Evolutionary conservation across 106 monocot genomes (phyloP).

Genomic region (Triglochin maritima): DNA sequence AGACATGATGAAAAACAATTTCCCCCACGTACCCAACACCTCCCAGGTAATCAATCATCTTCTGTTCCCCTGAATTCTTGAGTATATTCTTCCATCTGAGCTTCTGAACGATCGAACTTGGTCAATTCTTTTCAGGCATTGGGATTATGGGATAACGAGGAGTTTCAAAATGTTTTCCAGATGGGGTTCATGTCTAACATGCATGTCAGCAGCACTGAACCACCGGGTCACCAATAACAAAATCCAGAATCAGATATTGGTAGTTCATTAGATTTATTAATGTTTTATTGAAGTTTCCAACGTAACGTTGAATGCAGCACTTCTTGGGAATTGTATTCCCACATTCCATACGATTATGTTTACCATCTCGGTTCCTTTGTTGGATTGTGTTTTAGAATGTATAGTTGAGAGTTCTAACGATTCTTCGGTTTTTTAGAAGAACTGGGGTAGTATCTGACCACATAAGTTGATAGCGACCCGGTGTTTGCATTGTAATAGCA

Average conservation of each 20-base stretch:
- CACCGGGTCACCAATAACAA: slow-evolving; percentile 11
- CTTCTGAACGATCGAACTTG: no score
- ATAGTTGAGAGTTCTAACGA: slow-evolving; percentile 2
- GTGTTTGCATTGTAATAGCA: not conserved
- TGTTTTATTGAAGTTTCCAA: not conserved
- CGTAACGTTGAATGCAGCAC: not conserved
- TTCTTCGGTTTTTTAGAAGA: slow-evolving; percentile 8
- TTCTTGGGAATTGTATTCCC: not conserved
- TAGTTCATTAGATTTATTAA: not conserved
- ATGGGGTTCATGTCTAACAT: slow-evolving; percentile 19
- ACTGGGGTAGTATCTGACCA: not conserved
- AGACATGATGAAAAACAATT: slow-evolving; percentile 12
- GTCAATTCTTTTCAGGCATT: slow-evolving; percentile 16
- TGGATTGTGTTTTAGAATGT: not conserved
- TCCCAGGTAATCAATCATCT: slow-evolving; percentile 21
- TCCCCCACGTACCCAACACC: slow-evolving; percentile 14
- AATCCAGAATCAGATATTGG: not conserved
- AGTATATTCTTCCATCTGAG: no score
- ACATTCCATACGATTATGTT: not conserved
- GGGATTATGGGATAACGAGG: slow-evolving; percentile 26
- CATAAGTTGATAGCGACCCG: not conserved
- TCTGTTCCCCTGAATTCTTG: not conserved
- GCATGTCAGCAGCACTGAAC: not conserved
- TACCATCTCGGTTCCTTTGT: not conserved
- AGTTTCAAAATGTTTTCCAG: slow-evolving; percentile 23